Conservation (phyloP, 768 basidiomycete genomes). For the Suillus placidus region DNA sequence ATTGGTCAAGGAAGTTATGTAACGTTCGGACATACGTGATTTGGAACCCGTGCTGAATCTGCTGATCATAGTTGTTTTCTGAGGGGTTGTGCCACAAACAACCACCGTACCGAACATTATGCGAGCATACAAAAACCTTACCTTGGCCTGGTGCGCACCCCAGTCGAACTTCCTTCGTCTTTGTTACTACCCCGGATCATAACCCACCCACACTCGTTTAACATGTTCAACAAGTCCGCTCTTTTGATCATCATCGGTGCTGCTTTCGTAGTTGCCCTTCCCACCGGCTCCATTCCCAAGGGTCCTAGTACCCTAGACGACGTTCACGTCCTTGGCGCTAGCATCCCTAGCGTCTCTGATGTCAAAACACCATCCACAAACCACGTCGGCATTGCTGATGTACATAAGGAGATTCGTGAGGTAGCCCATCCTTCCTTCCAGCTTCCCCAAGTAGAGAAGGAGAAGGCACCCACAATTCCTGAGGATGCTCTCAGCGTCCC, state of each 20-base stretch:
- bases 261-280: conserved; percentile 6
- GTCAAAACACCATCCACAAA: background rate
- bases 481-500: background rate
- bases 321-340: background rate
- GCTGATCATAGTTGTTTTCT: background rate
- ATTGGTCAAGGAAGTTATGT: background rate
- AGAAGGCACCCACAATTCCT: background rate
- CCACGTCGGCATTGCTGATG: background rate
- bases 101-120: background rate
- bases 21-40: background rate
- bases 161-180: conserved; percentile 1
- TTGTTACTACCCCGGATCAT: background rate
- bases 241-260: conserved; percentile 6
- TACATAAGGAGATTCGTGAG: background rate
- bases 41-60: background rate
- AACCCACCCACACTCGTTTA: background rate
- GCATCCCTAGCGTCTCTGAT: background rate
- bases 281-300: background rate
- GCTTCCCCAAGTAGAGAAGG: background rate
- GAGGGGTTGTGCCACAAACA: background rate
- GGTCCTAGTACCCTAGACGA: background rate
- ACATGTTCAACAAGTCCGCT: conserved; percentile 8
- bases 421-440: background rate
- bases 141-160: background rate
- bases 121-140: background rate